Conservation (phyloP, 2,329 filamentous ascomycete species). For the Verticillium tricorpus region DNA sequence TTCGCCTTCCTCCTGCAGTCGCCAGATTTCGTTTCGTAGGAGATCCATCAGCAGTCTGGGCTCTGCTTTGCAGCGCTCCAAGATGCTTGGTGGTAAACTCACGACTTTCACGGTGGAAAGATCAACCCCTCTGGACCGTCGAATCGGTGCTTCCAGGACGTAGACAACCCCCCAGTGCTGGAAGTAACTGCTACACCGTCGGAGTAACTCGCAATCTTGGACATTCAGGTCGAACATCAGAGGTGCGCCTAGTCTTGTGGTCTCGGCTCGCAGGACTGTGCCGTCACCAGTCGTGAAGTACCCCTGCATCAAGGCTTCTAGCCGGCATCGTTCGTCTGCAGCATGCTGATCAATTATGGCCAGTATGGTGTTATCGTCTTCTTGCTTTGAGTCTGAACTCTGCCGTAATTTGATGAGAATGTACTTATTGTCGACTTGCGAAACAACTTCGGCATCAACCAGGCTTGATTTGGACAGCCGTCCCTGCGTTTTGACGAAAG, state of each 20-base stretch:
- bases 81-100: slow-evolving; percentile 65
- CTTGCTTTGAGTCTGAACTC: background rate
- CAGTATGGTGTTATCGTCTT: slow-evolving; percentile 44
- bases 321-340: slow-evolving; percentile 79
- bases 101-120: slow-evolving; percentile 39
- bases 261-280: slow-evolving; percentile 16
- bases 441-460: slow-evolving; percentile 58
- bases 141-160: slow-evolving; percentile 27
- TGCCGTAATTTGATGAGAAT: slow-evolving; percentile 56
- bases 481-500: slow-evolving; percentile 22
- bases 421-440: slow-evolving; percentile 88
- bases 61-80: slow-evolving; percentile 70
- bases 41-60: slow-evolving; percentile 69
- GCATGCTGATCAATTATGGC: slow-evolving; percentile 91
- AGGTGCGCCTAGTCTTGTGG: slow-evolving; percentile 41
- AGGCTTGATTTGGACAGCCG: slow-evolving; percentile 61
- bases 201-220: slow-evolving; percentile 58
- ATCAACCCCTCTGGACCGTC: background rate
- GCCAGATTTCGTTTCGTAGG: slow-evolving; percentile 71
- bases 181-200: slow-evolving; percentile 52
- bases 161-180: slow-evolving; percentile 71
- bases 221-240: slow-evolving; percentile 61
- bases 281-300: slow-evolving; percentile 36
- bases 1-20: slow-evolving; percentile 42
- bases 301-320: slow-evolving; percentile 64